These are phyloP conservation scores for Diaporthe sp. DNA, from an alignment of 2,329 filamentous ascomycete species.

Conservation along the genomic window DNA sequence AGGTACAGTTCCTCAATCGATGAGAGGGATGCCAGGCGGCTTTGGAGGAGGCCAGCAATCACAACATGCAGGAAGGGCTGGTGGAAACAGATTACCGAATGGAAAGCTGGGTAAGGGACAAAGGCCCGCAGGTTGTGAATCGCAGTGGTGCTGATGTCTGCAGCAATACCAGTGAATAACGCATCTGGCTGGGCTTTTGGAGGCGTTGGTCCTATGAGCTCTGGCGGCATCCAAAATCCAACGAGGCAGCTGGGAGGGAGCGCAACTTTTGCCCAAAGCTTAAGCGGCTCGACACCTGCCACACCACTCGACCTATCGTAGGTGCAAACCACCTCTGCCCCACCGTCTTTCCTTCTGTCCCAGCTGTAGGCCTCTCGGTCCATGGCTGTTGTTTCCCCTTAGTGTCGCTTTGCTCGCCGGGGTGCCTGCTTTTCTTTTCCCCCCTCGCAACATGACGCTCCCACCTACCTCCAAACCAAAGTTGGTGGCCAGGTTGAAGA, in stretches of 20 bases:
- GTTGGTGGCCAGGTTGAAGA: conserved; percentile 29
- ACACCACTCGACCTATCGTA: conserved; percentile 75
- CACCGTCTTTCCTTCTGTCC: conserved; percentile 22
- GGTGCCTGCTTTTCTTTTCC: neutral
- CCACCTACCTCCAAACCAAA: conserved; percentile 27
- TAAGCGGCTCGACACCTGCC: conserved; percentile 72
- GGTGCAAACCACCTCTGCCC: conserved; percentile 52
- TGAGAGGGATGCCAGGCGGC: conserved; percentile 72
- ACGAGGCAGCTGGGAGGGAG: conserved; percentile 68
- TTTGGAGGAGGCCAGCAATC: conserved; percentile 72
- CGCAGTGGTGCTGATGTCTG: conserved; percentile 38
- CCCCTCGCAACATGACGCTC: conserved; percentile 20
- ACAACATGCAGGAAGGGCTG: conserved; percentile 66
- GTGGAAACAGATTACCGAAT: conserved; percentile 72
- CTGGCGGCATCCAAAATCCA: conserved; percentile 64
- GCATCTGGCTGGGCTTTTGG: conserved; percentile 73
- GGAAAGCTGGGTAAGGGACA: conserved; percentile 71
- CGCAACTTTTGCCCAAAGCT: conserved; percentile 75
- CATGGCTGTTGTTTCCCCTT: conserved; percentile 2
- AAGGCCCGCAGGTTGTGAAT: conserved; percentile 17
- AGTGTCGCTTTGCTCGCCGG: neutral
- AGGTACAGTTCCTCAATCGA: conserved; percentile 72
- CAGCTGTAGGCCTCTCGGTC: neutral
- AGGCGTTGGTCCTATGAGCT: conserved; percentile 71
- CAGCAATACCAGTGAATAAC: conserved; percentile 57